Conservation (phyloP, 495 filamentous ascomycete species). For the Podospora comata region DNA sequence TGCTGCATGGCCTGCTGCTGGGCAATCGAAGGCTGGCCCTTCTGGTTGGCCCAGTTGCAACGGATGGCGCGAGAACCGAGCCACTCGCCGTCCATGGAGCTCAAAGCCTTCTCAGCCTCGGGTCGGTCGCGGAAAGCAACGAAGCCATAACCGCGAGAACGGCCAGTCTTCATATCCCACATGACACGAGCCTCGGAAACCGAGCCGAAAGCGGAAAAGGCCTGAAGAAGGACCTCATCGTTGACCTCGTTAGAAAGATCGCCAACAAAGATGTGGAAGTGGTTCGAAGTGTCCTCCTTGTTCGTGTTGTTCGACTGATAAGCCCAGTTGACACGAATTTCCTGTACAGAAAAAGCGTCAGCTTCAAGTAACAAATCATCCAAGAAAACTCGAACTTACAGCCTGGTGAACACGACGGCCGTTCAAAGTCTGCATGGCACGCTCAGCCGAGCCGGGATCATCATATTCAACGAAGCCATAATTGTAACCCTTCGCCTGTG, state of each 20-base stretch:
- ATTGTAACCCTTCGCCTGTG: slow-evolving; percentile 89
- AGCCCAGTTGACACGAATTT: slow-evolving; percentile 99
- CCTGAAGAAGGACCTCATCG: slow-evolving; percentile 89
- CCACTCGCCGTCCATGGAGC: slow-evolving; percentile 99
- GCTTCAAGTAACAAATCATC: neutral
- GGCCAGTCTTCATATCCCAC: slow-evolving; percentile 99
- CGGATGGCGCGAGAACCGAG: slow-evolving; percentile 96
- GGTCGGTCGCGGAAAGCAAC: slow-evolving; percentile 93
- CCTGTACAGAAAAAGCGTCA: slow-evolving; percentile 51
- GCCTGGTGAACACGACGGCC: slow-evolving; percentile 92
- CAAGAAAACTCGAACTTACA: slow-evolving; percentile 50
- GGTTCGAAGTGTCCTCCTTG: slow-evolving; percentile 97
- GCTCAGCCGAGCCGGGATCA: slow-evolving; percentile 91
- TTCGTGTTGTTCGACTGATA: slow-evolving; percentile 93
- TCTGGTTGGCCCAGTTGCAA: slow-evolving; percentile 99
- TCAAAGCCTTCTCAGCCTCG: slow-evolving; percentile 94
- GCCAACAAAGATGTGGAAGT: slow-evolving; percentile 99
- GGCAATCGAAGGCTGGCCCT: slow-evolving; percentile 96
- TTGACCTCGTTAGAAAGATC: slow-evolving; percentile 99
- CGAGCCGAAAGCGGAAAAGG: slow-evolving; percentile 93
- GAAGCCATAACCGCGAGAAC: slow-evolving; percentile 96
- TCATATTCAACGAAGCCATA: slow-evolving; percentile 99
- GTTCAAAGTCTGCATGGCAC: slow-evolving; percentile 95
- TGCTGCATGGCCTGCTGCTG: slow-evolving; percentile 96
- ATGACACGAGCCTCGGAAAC: slow-evolving; percentile 99